Evolutionary conservation across 2,329 filamentous ascomycete species (phyloP), one percentile per base, ranked within the genome.

Genomic region (Podosphaera leucotricha): DNA sequence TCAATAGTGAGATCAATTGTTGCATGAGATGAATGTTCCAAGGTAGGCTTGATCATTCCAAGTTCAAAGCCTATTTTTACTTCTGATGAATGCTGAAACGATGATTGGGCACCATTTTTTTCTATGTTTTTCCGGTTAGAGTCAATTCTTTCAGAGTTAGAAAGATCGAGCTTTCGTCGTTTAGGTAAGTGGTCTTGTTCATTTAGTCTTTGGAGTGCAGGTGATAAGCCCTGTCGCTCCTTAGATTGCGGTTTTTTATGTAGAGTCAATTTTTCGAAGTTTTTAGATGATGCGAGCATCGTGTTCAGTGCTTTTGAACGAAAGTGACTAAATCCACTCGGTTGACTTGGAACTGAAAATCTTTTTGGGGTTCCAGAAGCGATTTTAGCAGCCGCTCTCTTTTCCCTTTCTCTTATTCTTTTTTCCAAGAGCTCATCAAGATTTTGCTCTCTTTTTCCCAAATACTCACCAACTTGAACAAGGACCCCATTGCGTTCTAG

Each of bases 401-500:
- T 60, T 40, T 69, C 67, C 36, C 65, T 70, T 46, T 76, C 68
- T 52, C 70, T 75, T 8, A 64, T 63, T 46, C 72, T 71, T 59
- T 79, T 85, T 48, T 81, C 77, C 39, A 90, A 62, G 22, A 94
- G 60, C 22, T 77, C 75, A 0, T 79, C 75, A 21, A 94, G 59
- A 54, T 94, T 84, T 43, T 87, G 85, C 51, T 87, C 70, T 1
- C 70, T 75, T 28, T 67, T 71, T 6, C 77, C 81, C n/a, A 80
- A 65, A 35, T 69, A 71, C 46, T 93, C 84, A 20, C 72, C 71
- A 1, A 93, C 82, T 59, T 93, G 76, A 10, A 94, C 79, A 46
- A 92, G 68, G 22, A 81, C 71, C 1, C 74, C 74, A 41, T 77
- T 78, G 42, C 76, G 71, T 52, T 93, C 84, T 43, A 94, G 64